Conservation (phyloP, 495 filamentous ascomycete genomes). For the Penicillium alfredii region DNA sequence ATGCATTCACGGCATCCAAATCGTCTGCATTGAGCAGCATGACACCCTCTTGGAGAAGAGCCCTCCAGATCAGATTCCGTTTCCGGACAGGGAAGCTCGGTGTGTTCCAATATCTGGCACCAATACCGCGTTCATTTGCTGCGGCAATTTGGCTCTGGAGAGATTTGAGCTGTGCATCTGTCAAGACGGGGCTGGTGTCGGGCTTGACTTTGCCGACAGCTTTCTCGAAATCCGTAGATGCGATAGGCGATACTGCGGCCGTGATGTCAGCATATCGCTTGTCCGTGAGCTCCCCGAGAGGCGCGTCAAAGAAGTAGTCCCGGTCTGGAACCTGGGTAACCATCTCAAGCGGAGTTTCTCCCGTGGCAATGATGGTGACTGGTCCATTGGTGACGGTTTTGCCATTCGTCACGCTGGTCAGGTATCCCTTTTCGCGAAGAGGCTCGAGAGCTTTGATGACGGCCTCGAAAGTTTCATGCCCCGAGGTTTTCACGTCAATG, state of each 20-base stretch:
- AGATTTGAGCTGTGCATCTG: constrained; percentile 47
- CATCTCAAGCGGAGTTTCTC: constrained; percentile 65
- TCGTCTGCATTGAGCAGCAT: constrained; percentile 77
- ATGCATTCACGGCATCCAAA: constrained; percentile 48
- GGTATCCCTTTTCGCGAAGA: constrained; percentile 54
- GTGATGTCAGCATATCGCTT: constrained; percentile 40
- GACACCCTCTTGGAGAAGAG: constrained; percentile 60
- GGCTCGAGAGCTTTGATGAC: constrained; percentile 60
- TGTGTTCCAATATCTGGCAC: constrained; percentile 67
- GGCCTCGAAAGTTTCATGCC: constrained; percentile 44
- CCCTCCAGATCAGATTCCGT: constrained; percentile 64
- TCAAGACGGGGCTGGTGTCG: constrained; percentile 27
- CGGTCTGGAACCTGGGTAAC: constrained; percentile 45
- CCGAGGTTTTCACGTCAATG: constrained; percentile 64
- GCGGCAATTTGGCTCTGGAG: constrained; percentile 55
- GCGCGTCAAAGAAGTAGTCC: constrained; percentile 60
- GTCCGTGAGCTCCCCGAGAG: constrained; percentile 41
- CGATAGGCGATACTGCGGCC: constrained; percentile 45
- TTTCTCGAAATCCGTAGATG: constrained; percentile 39
- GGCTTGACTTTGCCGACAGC: constrained; percentile 36
- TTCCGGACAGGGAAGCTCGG: constrained; percentile 60
- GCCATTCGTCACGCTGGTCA: constrained; percentile 51
- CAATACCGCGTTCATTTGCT: constrained; percentile 59
- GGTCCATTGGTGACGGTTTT: constrained; percentile 44
- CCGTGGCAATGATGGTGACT: constrained; percentile 75